Conservation (phyloP, 768 basidiomycete species). For the Rhodotorula babjevae region DNA sequence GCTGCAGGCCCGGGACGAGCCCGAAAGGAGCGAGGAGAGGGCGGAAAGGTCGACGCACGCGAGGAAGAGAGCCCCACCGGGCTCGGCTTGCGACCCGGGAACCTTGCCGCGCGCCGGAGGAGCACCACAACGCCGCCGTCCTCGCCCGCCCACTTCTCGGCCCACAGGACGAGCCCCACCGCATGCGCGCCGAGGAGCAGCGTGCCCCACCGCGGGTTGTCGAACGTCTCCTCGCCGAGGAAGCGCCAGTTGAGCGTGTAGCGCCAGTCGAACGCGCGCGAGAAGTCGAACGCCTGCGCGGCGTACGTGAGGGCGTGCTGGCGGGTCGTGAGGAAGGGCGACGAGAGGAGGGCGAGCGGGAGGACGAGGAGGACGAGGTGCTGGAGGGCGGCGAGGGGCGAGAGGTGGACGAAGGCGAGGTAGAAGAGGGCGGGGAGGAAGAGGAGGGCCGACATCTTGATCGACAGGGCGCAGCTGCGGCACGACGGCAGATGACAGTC, state of each 20-base stretch:
- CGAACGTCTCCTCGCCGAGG: conserved; percentile 62
- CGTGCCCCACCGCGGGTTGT: conserved; percentile 64
- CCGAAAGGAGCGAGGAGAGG: neutral
- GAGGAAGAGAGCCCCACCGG: conserved; percentile 55
- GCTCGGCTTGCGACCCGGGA: conserved; percentile 48
- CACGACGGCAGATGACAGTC: conserved; percentile 12
- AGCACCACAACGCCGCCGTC: conserved; percentile 65
- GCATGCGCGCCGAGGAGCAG: conserved; percentile 66
- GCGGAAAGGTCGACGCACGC: conserved; percentile 50
- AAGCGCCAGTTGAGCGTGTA: conserved; percentile 99
- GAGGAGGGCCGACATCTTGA: conserved; percentile 90
- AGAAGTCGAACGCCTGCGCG: conserved; percentile 74
- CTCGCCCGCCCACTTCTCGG: conserved; percentile 67
- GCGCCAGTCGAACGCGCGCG: conserved; percentile 80
- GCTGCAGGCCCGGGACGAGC: neutral
- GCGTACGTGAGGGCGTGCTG: conserved; percentile 63
- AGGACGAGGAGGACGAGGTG: conserved; percentile 38
- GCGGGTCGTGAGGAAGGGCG: conserved; percentile 61
- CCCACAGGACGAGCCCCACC: conserved; percentile 60
- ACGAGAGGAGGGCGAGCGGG: conserved; percentile 45
- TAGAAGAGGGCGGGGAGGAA: conserved; percentile 85
- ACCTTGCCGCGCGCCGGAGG: conserved; percentile 52
- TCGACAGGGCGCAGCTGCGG: conserved; percentile 68
- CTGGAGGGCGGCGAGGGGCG: conserved; percentile 40
- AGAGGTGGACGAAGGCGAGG: conserved; percentile 52